Percentiles rank a stretch among this genome's conserved stretches.
Evolutionary conservation across 495 filamentous ascomycete species (phyloP).

Genomic region (Copromyces sp.): DNA sequence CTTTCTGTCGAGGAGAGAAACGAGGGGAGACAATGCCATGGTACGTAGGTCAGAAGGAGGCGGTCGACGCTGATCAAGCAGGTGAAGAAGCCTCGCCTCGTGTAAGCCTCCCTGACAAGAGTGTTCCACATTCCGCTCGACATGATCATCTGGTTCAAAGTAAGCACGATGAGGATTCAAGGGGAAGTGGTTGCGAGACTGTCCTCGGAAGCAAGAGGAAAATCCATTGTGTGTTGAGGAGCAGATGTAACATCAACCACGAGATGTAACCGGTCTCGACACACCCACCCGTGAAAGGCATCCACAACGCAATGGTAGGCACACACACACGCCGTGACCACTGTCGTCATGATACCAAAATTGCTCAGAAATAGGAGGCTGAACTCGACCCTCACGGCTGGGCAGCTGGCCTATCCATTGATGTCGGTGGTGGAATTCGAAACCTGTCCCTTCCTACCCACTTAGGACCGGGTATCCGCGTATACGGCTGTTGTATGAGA

Average conservation of each 20-base stretch:
- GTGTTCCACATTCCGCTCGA: not conserved
- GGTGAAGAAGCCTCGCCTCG: not conserved
- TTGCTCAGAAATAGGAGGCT: constrained; percentile 5
- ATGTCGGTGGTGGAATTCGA: not conserved
- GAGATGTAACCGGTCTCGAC: constrained; percentile 1
- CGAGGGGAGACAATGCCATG: not conserved
- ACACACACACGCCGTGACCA: not conserved
- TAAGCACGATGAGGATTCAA: not conserved
- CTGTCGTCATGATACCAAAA: constrained; percentile 3
- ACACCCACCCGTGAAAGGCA: not conserved
- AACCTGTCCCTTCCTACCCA: not conserved
- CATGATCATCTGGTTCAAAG: not conserved
- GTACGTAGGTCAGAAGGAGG: not conserved
- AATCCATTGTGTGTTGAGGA: not conserved
- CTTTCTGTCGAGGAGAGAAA: not conserved
- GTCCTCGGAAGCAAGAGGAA: not conserved
- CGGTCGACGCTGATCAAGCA: not conserved
- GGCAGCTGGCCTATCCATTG: not conserved
- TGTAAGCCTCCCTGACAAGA: not conserved
- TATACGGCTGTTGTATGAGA: not conserved
- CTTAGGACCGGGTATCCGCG: not conserved
- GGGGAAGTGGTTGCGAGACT: not conserved
- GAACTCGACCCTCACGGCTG: constrained; percentile 7
- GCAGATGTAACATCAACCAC: constrained; percentile 1
- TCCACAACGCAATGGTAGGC: not conserved